Evolutionary conservation across 176 grass and related monocot species (phyloP), one percentile per base, ranked within the genome.

Genomic region (Paspalum vaginatum): DNA sequence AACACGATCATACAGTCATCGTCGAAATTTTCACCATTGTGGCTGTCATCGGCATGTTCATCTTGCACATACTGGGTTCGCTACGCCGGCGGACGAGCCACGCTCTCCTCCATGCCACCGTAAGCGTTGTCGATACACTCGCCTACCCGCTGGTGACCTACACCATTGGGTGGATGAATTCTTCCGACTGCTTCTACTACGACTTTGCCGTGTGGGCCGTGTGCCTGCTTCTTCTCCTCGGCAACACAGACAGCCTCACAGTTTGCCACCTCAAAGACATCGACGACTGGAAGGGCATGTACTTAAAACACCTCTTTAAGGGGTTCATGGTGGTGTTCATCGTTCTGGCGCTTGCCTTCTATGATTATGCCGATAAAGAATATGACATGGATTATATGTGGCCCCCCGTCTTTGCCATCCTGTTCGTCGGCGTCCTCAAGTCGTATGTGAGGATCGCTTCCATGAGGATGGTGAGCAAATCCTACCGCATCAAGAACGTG

Each of bases 141-240:
- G 45, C 65, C n/a, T 68, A 25, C 42, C 65, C 65, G 2, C n/a
- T 68, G 14, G 65, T 47, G 65, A 13, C 42, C 42, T 68, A 68
- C 65, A 68, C 43, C 42, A 46, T 68, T 47, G 65, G 65, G 42
- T 0, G 1, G 42, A 68, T 68, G n/a, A 13, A 21, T 0, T 68
- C 65, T 4, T 1, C 11, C n/a, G 1, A 46, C 8, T 68, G 10
- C 10, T 46, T 45, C 6, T 3, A 14, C 11, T 0, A 24, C 0
- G 20, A 68, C n/a, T 68, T 8, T 2, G 1, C 42, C 0, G 12
- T 69, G 6, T 69, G 66, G 66, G 43, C 66, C 2, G 66, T 69
- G 43, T 69, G 24, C 21, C 13, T 69, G 43, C 43, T 69, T 47
- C 43, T 69, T 1, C 6, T 69, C 6, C 66, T 69, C 1, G 22